Evolutionary conservation across 108 stramenopile species (phyloP).

Genomic region (Fistulifera pelliculosa): DNA sequence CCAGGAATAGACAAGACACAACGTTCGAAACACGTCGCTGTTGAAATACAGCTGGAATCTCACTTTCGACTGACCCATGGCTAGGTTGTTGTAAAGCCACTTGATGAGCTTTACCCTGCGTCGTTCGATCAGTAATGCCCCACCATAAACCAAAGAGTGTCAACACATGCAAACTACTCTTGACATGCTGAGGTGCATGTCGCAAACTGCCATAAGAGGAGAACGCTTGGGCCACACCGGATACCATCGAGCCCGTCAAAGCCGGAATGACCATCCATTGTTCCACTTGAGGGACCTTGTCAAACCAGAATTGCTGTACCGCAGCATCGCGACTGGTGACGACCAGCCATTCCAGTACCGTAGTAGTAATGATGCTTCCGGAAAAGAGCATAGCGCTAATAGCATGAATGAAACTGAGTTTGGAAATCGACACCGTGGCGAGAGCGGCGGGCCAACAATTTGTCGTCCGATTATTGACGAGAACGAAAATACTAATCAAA

Average conservation of each 20-base stretch:
- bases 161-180: conserved; percentile 12
- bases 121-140: conserved; percentile 21
- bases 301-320: conserved; percentile 13
- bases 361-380: conserved; percentile 18
- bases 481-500: neutral
- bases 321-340: neutral
- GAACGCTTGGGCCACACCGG: conserved; percentile 15
- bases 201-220: conserved; percentile 9
- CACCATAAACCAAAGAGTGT: conserved; percentile 26
- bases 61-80: neutral
- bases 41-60: conserved; percentile 6
- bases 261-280: conserved; percentile 15
- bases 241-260: conserved; percentile 12
- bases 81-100: neutral
- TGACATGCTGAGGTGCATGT: conserved; percentile 18
- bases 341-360: conserved; percentile 18
- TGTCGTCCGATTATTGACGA: neutral
- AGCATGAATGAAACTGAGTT: conserved; percentile 14
- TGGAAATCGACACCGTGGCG: neutral
- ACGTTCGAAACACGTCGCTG: conserved; percentile 15
- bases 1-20: conserved; percentile 21
- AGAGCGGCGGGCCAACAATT: neutral
- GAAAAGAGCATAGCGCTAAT: conserved; percentile 20
- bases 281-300: conserved; percentile 12
- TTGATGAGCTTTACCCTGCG: conserved; percentile 7